Evolutionary conservation across 352 stramenopile species (phyloP), one percentile per base, ranked within the genome.

Genomic region (Bremia lactucae): DNA sequence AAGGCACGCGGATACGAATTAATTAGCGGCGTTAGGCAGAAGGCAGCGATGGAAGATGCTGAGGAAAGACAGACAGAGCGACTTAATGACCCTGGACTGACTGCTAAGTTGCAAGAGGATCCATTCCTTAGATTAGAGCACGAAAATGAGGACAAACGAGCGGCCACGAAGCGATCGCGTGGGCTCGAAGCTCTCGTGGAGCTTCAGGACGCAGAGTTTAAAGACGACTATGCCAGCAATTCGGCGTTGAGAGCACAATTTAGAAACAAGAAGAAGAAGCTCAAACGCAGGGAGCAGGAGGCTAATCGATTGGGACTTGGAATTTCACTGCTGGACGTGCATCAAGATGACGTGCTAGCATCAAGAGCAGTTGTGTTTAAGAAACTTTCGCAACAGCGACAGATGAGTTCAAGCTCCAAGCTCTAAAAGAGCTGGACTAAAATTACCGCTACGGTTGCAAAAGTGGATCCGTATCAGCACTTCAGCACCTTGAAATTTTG

Each of bases 1-100:
- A 75, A 96, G 61, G 71, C 90, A 40, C 67, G 78, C 25, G 79
- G 72, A 19, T 97, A 96, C 62, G 76, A 85, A 14, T 80, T 95
- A 37, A 65, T 87, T 20, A 75, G 61, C 25, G 95, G 94, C 9
- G 79, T 98, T 28, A 64, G 83, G 28, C 80, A 87, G 52, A 96
- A 97, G 59, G 67, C 73, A 15, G 44, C 43, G 9, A 64, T 72
- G 9, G 37, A 44, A 7, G 56, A 65, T 13, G 62, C 56, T 6
- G 42, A 58, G 1, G 49, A 74, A 16, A 49, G 48, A 7, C 52
- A 65, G 16, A 76, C 66, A 0, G 77, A 87, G 55, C 54, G 41
- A 0, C 28, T 89, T 18, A 84, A 87, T 36, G 72, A 77, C 13
- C 55, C 74, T 3, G 29, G 62, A n/a, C 49, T 86, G 14, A 55